Conservation (phyloP, 352 stramenopile species). For the Phytophthora foliorum region DNA sequence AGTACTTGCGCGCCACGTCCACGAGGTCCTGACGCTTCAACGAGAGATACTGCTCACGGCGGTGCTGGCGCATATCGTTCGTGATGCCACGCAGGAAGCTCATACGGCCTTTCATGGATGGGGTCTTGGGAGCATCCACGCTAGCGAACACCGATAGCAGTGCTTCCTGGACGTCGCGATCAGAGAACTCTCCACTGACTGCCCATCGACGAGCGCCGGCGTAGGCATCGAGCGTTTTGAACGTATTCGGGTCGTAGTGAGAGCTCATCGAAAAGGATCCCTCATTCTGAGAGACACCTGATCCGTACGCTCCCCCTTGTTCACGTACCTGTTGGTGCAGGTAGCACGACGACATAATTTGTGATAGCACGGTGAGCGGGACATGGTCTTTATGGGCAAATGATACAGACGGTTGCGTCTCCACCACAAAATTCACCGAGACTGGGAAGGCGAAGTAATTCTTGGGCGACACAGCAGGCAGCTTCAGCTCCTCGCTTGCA, state of each 20-base stretch:
- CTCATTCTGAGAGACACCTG: constrained; percentile 74
- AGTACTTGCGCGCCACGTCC: constrained; percentile 66
- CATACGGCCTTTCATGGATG: constrained; percentile 81
- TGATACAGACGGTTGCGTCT: constrained; percentile 77
- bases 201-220: constrained; percentile 65
- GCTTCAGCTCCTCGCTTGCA: constrained; percentile 28
- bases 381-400: constrained; percentile 83
- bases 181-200: constrained; percentile 59
- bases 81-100: constrained; percentile 84
- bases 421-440: constrained; percentile 87
- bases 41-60: constrained; percentile 74
- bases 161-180: constrained; percentile 85
- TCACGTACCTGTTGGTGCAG: constrained; percentile 87
- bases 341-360: constrained; percentile 89
- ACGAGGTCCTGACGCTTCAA: constrained; percentile 57
- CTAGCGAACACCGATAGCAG: constrained; percentile 80
- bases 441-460: constrained; percentile 83
- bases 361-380: constrained; percentile 73
- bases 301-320: constrained; percentile 83
- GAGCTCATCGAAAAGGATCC: constrained; percentile 86
- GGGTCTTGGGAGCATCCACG: constrained; percentile 81
- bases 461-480: constrained; percentile 44
- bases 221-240: constrained; percentile 81
- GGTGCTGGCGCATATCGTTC: constrained; percentile 83
- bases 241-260: constrained; percentile 89